phyloP scores from a whole-genome alignment of 2,329 filamentous ascomycete species.

The Colletotrichum tofieldiae region DNA sequence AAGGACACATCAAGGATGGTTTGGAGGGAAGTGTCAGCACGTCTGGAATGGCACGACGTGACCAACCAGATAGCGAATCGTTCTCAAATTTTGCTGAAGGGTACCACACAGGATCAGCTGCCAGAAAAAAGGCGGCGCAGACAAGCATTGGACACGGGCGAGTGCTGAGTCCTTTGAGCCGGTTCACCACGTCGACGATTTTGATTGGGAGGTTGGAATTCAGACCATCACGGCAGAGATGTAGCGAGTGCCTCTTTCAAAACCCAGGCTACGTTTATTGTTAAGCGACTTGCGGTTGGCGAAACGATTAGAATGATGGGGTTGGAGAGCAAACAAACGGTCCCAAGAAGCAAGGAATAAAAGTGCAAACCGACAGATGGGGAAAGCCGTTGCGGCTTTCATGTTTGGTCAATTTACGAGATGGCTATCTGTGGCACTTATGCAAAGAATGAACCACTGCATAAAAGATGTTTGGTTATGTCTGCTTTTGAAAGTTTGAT shows the following conservation, averaged over 20 bases:
- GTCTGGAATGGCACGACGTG: too few species aligned
- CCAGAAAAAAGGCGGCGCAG: neutral
- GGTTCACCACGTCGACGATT: neutral
- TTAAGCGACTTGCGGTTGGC: neutral
- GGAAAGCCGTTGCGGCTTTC: too few species aligned
- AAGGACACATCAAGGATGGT: too few species aligned
- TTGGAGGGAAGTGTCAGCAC: too few species aligned
- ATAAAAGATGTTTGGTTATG: fast-evolving
- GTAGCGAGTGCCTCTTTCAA: neutral
- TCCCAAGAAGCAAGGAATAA: neutral
- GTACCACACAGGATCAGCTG: neutral
- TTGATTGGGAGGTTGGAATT: too few species aligned
- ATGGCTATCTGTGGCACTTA: neutral
- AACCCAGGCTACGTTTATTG: neutral
- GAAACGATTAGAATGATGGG: neutral
- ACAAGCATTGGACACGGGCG: neutral
- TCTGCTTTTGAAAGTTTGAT: neutral
- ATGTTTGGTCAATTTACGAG: neutral
- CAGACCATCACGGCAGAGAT: neutral
- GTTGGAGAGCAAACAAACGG: neutral
- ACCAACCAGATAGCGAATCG: too few species aligned
- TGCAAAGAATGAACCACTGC: neutral
- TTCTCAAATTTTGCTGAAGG: neutral
- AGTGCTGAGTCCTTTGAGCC: neutral
- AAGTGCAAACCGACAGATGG: neutral